Evolutionary conservation across 2,329 filamentous ascomycete genomes (phyloP).

Genomic region (Aspergillus ruber): DNA sequence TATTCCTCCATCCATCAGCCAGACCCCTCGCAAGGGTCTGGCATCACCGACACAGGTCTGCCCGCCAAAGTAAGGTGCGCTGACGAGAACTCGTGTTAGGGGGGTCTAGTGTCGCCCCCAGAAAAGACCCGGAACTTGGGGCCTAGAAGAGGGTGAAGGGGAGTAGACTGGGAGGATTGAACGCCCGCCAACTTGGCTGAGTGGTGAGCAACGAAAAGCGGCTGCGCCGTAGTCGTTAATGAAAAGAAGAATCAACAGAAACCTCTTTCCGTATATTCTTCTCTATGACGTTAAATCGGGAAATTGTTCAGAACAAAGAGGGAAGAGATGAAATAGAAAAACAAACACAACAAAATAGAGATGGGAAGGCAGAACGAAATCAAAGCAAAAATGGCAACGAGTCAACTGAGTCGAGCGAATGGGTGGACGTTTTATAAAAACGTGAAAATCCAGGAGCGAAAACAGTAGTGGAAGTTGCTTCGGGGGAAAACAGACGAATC

Average conservation of each 20-base stretch:
- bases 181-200: conserved; percentile 92
- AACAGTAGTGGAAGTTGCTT: neutral
- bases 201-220: conserved; percentile 34
- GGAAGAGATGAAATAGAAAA: neutral
- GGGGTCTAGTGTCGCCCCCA: conserved; percentile 95
- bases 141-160: conserved; percentile 83
- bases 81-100: conserved; percentile 64
- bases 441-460: neutral
- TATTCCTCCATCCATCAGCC: conserved; percentile 34
- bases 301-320: neutral
- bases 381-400: neutral
- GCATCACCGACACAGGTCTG: conserved; percentile 31
- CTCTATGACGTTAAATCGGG: conserved; percentile 6
- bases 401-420: neutral
- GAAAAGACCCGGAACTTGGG: conserved; percentile 89
- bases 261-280: conserved; percentile 5
- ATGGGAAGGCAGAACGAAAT: neutral
- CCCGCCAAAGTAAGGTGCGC: conserved; percentile 26
- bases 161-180: conserved; percentile 64
- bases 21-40: conserved; percentile 40
- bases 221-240: conserved; percentile 35
- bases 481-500: neutral
- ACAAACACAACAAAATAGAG: neutral
- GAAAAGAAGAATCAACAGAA: conserved; percentile 8
- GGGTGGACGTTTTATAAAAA: too few relatives aligned